A percentile compares a stretch with the other conserved stretches of the same genome.
phyloP scores from a whole-genome alignment of 2,329 filamentous ascomycete genomes.

The Claviceps sp. region DNA sequence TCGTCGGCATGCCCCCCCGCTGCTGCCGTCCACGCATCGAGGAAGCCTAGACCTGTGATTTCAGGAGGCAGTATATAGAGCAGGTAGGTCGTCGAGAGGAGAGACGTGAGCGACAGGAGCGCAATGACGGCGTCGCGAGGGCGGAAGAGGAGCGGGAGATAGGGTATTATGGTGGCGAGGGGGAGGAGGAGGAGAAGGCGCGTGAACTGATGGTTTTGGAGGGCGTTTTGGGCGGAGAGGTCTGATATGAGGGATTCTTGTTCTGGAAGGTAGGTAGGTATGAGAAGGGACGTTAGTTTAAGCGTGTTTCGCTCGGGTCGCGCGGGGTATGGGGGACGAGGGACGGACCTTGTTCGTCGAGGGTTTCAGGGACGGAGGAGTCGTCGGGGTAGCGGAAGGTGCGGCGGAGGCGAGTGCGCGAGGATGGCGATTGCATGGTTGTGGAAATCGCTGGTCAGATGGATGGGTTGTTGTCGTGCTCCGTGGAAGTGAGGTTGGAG shows the following conservation, averaged over 20 bases:
- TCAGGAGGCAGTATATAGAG: slow-evolving; percentile 42
- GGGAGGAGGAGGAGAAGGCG: slow-evolving; percentile 48
- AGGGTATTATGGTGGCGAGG: slow-evolving; percentile 39
- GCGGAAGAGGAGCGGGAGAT: slow-evolving; percentile 26
- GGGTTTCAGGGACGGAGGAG: slow-evolving; percentile 39
- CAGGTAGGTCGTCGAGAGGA: slow-evolving; percentile 48
- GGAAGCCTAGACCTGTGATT: slow-evolving; percentile 34
- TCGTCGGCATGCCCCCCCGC: slow-evolving; percentile 8
- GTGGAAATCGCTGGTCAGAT: not conserved
- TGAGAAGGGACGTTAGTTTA: slow-evolving; percentile 3
- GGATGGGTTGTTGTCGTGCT: not conserved
- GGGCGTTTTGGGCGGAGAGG: slow-evolving; percentile 41
- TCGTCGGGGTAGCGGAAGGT: slow-evolving; percentile 66
- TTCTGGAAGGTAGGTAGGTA: slow-evolving; percentile 28
- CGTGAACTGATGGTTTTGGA: slow-evolving; percentile 44
- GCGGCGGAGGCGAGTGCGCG: slow-evolving; percentile 52
- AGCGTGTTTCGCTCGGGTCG: not conserved
- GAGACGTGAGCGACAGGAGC: slow-evolving; percentile 47
- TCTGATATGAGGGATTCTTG: slow-evolving; percentile 49
- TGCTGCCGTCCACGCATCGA: slow-evolving; percentile 30
- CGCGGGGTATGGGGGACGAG: not conserved
- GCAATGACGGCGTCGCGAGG: slow-evolving; percentile 27
- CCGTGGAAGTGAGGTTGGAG: not conserved
- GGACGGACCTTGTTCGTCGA: slow-evolving; percentile 59
- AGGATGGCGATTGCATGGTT: slow-evolving; percentile 9